Base-by-base conservation (phyloP, 352 stramenopile genomes). In the Pythium sukuiense region DNA sequence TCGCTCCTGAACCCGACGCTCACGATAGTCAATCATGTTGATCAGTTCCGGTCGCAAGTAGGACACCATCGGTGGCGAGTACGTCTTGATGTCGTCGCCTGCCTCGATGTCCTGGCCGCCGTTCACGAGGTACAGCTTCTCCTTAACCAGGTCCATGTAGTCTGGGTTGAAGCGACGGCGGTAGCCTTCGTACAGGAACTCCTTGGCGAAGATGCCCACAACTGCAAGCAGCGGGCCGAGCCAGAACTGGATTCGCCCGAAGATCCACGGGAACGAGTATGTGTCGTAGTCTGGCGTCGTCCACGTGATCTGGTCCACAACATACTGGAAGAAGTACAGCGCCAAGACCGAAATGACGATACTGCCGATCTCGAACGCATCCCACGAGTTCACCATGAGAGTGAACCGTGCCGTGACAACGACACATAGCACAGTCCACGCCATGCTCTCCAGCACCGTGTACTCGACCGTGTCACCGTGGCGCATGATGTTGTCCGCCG, bases 321-420 rank as follows among this genome's bases (percentile, higher is more conserved):
- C 59, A 56, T 83, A 92, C 62, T 95, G 81, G 37, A 89, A 75
- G 1, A 80, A 61, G 61, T 92, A 95, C 2, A 93, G 53, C 37
- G 72, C 55, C 2, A 85, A 41, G 1, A 95, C n/a, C 9, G 83
- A 87, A 49, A 89, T 20, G 13, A 63, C 61, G 63, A 95, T 81
- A 18, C 76, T 80, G n/a, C 57, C 60, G 52, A 85, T 46, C 50
- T 90, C 79, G 9, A 93, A 74, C 30, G 76, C 32, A 55, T 93
- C 85, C 87, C 87, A 95, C 26, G 85, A 89, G 49, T 90, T 89
- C 12, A 93, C 83, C 75, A 95, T 82, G 46, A 93, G 63, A 35
- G 79, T 89, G 63, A 93, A 90, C 1, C 87, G 85, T 2, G 77
- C 80, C 35, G 88, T 93, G 32, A 95, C 83, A 20, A 91, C 80